Evolutionary conservation across 306 rosid species (phyloP), one percentile per base, ranked within the genome.

Genomic region (Dryas octopetala): DNA sequence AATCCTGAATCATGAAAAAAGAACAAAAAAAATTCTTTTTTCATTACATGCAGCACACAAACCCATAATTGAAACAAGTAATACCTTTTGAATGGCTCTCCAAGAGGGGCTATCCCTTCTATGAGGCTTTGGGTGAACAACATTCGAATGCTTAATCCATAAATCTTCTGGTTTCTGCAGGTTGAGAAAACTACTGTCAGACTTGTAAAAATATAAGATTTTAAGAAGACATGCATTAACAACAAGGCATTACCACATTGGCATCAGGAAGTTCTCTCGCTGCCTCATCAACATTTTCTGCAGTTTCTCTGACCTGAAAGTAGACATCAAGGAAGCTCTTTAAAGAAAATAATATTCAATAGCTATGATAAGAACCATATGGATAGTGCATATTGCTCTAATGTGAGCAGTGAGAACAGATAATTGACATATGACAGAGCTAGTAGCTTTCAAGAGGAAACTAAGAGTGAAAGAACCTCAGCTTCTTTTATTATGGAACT

Each of bases 201-300:
- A 28, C 75, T 69, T 38, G 15, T 71, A 23, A 71, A 74, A 38
- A 58, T 58, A 68, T 73, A 83, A 62, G 32, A 58, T 70, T 61
- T 76, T 57, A 62, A 59, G 45, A 62, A 63, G 61, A 74, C 12
- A 23, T 66, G 26, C 50, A 70, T 73, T 68, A 73, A 59, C 55
- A 41, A 10, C 8, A 50, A 65, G 69, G 63, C 54, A 41, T 62
- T 85, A 95, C 99, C 97, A 80, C 8, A 85, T 95, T 95, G 61
- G 97, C 98, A 76, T 91, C 98, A 2, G 98, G 98, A 90, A 95
- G 98, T 69, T 95, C 98, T 85, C 88, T 87, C 75, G 81, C 91
- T 49, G 98, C 98, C 62, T 78, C 91, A 63, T 90, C 87, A 77
- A 95, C 91, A 85, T 91, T 91, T 80, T 86, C 96, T 48, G 97